These are phyloP conservation scores for Pichia sp. DNA, from an alignment of 1,139 yeast species.

Conservation along the genomic window DNA sequence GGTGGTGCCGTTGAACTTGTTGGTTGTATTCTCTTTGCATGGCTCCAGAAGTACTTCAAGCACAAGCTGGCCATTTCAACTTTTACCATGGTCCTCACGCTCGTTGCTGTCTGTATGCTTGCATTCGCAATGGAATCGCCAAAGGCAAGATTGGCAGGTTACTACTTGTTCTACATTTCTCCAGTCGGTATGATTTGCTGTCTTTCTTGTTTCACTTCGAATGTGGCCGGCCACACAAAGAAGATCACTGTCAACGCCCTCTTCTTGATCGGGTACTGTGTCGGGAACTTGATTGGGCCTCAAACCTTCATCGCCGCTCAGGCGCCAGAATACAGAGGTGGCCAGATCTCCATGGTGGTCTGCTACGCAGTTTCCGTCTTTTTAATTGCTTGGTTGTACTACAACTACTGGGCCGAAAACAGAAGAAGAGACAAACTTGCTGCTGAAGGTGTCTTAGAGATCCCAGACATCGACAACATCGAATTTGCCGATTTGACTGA, in stretches of 20 bases:
- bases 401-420: conserved; percentile 28
- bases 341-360: conserved; percentile 35
- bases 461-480: conserved; percentile 30
- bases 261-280: conserved; percentile 52
- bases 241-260: conserved; percentile 51
- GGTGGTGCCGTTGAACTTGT: conserved; percentile 37
- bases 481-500: conserved; percentile 53
- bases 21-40: conserved; percentile 39
- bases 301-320: conserved; percentile 43
- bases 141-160: conserved; percentile 43
- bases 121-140: conserved; percentile 40
- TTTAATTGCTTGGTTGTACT: conserved; percentile 21
- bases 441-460: conserved; percentile 27
- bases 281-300: conserved; percentile 62
- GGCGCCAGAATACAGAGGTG: conserved; percentile 44
- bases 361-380: conserved; percentile 24
- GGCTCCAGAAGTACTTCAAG: conserved; percentile 27
- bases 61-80: conserved; percentile 43
- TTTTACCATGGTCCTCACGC: conserved; percentile 36
- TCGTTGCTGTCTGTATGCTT: conserved; percentile 43
- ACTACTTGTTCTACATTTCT: conserved; percentile 32
- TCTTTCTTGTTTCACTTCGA: conserved; percentile 42
- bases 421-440: conserved; percentile 28
- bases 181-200: conserved; percentile 40
- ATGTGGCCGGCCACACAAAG: conserved; percentile 52